phyloP scores from a whole-genome alignment of 2,329 filamentous ascomycete genomes.

The Colletotrichum australisinense region DNA sequence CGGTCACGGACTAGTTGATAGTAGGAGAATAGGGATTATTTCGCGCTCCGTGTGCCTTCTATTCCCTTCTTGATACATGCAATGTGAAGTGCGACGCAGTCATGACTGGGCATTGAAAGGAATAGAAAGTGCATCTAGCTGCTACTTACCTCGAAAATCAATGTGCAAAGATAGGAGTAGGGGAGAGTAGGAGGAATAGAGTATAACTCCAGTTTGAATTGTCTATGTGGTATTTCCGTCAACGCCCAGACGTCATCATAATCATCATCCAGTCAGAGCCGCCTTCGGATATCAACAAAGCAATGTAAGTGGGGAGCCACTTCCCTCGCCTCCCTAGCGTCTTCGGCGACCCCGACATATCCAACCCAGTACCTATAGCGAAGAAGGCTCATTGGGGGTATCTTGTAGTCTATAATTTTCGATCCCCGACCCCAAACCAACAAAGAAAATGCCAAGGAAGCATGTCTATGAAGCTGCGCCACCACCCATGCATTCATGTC shows the following conservation, averaged over 20 bases:
- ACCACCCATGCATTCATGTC: slow-evolving; percentile 3
- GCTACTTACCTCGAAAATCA: too few species aligned
- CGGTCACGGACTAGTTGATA: too few species aligned
- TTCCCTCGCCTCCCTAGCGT: too few species aligned
- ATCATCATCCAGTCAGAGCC: background rate
- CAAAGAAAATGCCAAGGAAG: background rate
- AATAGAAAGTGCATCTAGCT: too few species aligned
- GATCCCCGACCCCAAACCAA: background rate
- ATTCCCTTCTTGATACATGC: too few species aligned
- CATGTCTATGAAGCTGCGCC: slow-evolving; percentile 1
- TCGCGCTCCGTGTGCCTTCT: too few species aligned
- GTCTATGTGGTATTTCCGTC: background rate
- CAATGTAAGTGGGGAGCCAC: too few species aligned
- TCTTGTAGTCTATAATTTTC: slow-evolving; percentile 23
- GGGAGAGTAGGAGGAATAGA: accelerated
- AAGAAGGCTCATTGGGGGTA: slow-evolving; percentile 16
- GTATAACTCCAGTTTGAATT: background rate
- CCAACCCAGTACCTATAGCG: background rate
- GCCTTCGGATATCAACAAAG: background rate
- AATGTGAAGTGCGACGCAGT: too few species aligned
- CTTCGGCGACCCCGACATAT: background rate
- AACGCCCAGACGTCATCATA: background rate
- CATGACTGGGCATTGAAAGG: too few species aligned
- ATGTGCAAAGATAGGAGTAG: background rate
- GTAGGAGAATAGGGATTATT: too few species aligned